Base-by-base conservation (phyloP, 2,329 filamentous ascomycete species). In the Fusarium oligoseptatum region DNA sequence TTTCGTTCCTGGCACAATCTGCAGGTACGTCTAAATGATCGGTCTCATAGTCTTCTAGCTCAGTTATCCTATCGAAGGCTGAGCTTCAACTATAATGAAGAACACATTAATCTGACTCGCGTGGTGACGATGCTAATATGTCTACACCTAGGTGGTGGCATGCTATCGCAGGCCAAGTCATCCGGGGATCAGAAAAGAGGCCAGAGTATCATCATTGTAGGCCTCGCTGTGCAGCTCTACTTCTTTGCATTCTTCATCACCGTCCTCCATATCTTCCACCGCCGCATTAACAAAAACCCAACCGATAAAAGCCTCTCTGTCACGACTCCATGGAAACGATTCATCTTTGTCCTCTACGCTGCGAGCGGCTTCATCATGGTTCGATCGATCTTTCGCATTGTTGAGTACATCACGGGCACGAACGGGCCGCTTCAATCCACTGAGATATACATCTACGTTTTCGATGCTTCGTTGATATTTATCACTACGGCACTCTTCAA, bases 391-490 rank as follows among this genome's bases (percentile, higher is more conserved):
- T 83, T 84, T 48, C 80, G 84, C 24, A 78, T 83, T 7, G 70
- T 84, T 15, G 85, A 86, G 74, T 86, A 85, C 67, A 75, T 73
- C 2, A 73, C 77, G 56, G 81, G 82, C 6, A 63, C 72, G 2
- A 70, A 76, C 9, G 37, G 24, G 79, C 79, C 2, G 78, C 78
- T 17, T 48, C 82, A 7, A 60, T 82, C n/a, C 36, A 57, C 81
- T 20, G 82, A 83, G 62, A 68, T 66, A 12, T 79, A 73, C n/a
- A 60, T 82, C 4, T 83, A 82, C 36, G 43, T 81, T 5, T 81
- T 83, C n/a, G 82, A 83, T 67, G 80, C 80, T 4, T 4, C 76
- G 9, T 72, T 80, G 15, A 84, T 84, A 80, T 36, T 15, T 22
- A 22, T 63, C 24, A 37, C 39, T 15, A 48, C 34, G 11, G 29